Evolutionary conservation across 2,329 filamentous ascomycete genomes (phyloP), one percentile per base, ranked within the genome.

Genomic region (Aspergillus uvarum): DNA sequence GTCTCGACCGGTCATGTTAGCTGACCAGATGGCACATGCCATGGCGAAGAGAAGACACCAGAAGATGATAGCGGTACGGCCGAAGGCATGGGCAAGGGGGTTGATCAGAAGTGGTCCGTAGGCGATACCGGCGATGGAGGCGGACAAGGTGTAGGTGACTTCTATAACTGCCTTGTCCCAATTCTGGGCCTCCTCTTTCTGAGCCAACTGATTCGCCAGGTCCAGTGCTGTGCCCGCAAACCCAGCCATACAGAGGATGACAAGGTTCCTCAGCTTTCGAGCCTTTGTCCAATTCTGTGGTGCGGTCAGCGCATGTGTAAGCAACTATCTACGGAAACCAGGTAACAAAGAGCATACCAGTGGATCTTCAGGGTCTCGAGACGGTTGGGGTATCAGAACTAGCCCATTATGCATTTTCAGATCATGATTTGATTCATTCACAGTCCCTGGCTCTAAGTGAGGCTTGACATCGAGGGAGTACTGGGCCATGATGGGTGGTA

Each of bases 1-100:
- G 0, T 22, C 51, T 47, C 12, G 24, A 1, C 51, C 38, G 16
- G 51, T 54, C 51, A 54, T 54, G 10, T 22, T 44, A 21, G 35
- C 51, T 5, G 51, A 54, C 51, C 51, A 54, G 12, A 54, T 54
- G 8, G 51, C 51, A 29, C 51, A 54, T 7, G 35, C 51, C 51
- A 54, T 54, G 16, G 51, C 51, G 2, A 54, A 54, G 16, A 54
- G 8, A 12, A 54, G 51, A 11, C 51, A 42, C 51, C 51, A 54
- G 3, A 54, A 54, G 6, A 44, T 54, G 8, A 44, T 44, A 2
- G 51, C 51, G 29, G 19, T 47, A 8, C 51, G 51, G 12, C 51
- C 51, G 32, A 54, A n/a, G 0, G 35, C 35, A 7, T 54, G 51
- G 4, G 35, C 35, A 22, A 54, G 19, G 7, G 51, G 51, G 12